Base-by-base conservation (phyloP, 2,329 filamentous ascomycete species). In the Thelonectria blattea region DNA sequence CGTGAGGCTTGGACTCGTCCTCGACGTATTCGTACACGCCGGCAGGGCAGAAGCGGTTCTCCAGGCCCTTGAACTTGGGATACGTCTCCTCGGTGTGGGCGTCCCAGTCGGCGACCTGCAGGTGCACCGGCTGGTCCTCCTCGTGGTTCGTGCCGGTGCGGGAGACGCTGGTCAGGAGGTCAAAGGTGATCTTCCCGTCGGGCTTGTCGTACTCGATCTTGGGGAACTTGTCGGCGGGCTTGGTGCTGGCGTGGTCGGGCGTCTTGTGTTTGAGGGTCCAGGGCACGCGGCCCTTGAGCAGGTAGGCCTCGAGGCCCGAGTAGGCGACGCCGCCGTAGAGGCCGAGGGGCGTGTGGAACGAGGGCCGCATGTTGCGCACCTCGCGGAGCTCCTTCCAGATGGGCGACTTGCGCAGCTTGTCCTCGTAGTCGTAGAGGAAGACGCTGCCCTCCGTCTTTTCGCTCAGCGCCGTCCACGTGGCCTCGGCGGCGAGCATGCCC, bases 21-120 rank as follows among this genome's bases (percentile, higher is more conserved):
- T 99, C 95, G 9, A 98, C 88, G 76, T 99, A 99, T 77, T 99
- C 95, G 72, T 99, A 99, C 66, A 99, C 95, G 14, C 93, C 95
- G 1, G 95, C 95, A 17, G 95, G 95, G 74, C 95, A 99, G 82
- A 99, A 99, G 18, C 95, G 85, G 76, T 96, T 97, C 83, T 99
- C 95, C 5, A 99, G 75, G 10, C 95, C 95, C 82, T 97, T 90
- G 79, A 91, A 99, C 64, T 85, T 84, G 20, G 95, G 95, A 81
- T 89, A 99, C 53, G 92, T 89, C 75, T 88, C 86, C 64, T 88
- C 82, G 2, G 92, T 90, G 79, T 99, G 95, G 72, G 88, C 88
- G 70, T 97, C 93, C 93, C 93, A 97, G 78, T 99, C 93, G 77
- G 91, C 87, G 67, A 99, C 94, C 77, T 97, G 92, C 70, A 99